Evolutionary conservation across 371 early-diverging fungal genomes (phyloP).

Genomic region (Mortierella sp.): DNA sequence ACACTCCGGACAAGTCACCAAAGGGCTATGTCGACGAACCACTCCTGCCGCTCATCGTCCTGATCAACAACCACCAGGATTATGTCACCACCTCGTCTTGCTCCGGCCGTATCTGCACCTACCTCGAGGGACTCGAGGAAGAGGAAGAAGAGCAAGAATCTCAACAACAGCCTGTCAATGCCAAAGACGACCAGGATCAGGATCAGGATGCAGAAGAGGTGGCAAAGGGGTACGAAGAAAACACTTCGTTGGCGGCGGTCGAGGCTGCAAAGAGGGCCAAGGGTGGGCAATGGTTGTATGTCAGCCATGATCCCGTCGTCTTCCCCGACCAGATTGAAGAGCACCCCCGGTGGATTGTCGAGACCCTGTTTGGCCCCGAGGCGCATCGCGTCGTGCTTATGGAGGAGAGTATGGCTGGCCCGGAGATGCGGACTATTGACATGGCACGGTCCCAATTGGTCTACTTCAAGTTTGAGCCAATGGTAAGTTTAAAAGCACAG

Average conservation of each 20-base stretch:
- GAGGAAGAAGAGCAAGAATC: conserved; percentile 14
- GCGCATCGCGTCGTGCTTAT: conserved; percentile 47
- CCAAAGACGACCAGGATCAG: conserved; percentile 4
- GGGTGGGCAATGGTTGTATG: conserved; percentile 73
- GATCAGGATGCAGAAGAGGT: conserved; percentile 11
- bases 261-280: conserved; percentile 59
- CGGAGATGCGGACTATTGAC: conserved; percentile 4
- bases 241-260: conserved; percentile 36
- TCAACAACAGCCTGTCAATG: no score
- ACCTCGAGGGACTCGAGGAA: conserved; percentile 62
- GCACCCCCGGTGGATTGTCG: conserved; percentile 53
- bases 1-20: conserved; percentile 72
- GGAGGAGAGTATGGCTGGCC: conserved; percentile 2
- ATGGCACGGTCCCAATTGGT: conserved; percentile 53
- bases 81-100: conserved; percentile 76
- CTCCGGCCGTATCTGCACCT: conserved; percentile 71
- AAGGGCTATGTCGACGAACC: conserved; percentile 76
- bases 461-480: conserved; percentile 75
- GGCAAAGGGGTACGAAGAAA: conserved; percentile 31
- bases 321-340: conserved; percentile 39
- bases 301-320: conserved; percentile 70
- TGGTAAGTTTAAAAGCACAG: conserved; percentile 59
- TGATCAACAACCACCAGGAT: conserved; percentile 65
- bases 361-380: conserved; percentile 60
- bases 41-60: conserved; percentile 66